Percentiles rank a stretch among this genome's conserved stretches.
Conservation (phyloP, 2,329 filamentous ascomycete genomes). For the Cladophialophora psammophila region DNA sequence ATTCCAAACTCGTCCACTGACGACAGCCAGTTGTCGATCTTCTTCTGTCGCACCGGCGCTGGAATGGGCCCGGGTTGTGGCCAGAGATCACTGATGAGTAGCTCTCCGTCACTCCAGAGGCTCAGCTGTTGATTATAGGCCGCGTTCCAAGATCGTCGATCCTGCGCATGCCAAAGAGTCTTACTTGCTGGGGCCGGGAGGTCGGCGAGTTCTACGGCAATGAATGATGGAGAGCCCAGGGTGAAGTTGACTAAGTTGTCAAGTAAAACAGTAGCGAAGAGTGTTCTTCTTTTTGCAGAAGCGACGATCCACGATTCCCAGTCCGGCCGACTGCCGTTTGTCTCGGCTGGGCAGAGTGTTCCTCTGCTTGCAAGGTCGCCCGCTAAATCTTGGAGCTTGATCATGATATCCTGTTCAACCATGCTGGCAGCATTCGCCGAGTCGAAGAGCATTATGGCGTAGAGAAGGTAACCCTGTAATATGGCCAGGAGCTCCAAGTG, state of each 20-base stretch:
- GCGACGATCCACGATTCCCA: constrained; percentile 64
- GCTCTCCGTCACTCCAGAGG: constrained; percentile 51
- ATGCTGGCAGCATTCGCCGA: constrained; percentile 41
- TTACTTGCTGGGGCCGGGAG: constrained; percentile 54
- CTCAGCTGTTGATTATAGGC: constrained; percentile 54
- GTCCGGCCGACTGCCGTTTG: constrained; percentile 48
- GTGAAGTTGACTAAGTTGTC: constrained; percentile 58
- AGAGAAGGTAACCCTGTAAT: constrained; percentile 64
- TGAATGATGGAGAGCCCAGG: constrained; percentile 55
- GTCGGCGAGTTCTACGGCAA: constrained; percentile 58
- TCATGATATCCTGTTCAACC: constrained; percentile 54
- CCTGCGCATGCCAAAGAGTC: constrained; percentile 53
- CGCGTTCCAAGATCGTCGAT: constrained; percentile 52
- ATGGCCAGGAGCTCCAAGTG: constrained; percentile 50
- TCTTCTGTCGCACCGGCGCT: constrained; percentile 43
- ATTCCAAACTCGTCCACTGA: constrained; percentile 62
- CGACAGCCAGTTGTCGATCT: constrained; percentile 60
- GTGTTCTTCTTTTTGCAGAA: constrained; percentile 60
- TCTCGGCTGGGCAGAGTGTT: constrained; percentile 55
- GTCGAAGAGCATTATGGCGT: constrained; percentile 60
- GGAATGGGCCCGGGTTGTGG: constrained; percentile 47
- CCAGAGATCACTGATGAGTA: constrained; percentile 63
- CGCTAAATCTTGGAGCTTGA: constrained; percentile 61
- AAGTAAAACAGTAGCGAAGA: constrained; percentile 63
- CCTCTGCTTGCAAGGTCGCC: constrained; percentile 51